Evolutionary conservation across 805 yeast species (phyloP), one percentile per base, ranked within the genome.

Genomic region (Sugiyamaella lignohabitans): DNA sequence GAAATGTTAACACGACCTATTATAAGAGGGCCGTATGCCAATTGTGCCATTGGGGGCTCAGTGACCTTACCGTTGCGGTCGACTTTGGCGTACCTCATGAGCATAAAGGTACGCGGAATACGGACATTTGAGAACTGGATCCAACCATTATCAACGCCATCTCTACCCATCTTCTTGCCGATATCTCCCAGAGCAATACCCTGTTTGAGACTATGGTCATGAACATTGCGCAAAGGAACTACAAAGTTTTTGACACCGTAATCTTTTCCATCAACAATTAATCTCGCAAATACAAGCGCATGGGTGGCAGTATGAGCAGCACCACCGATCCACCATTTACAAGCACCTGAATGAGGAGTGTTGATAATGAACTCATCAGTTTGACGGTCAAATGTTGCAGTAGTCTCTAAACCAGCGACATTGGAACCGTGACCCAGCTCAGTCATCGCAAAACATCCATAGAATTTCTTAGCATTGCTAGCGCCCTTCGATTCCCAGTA

Each of bases 301-400:
- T 89, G 96, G 22, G 88, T 87, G 4, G 96, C 87, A 17, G 95
- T 82, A 65, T 87, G 94, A 6, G 96, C 96, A 36, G 96, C 96
- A 58, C 97, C 97, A 42, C 97, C 97, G 59, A 88, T 88, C 97
- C 97, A 88, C 96, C 97, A 88, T 65, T 88, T 88, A 20, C 96
- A 88, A 38, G 97, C 96, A 34, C 94, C 88, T 46, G 84, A 65
- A 61, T 88, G 85, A 1, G 97, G 97, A 10, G 97, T 89, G 62
- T 86, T 76, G 59, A 89, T 79, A 46, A 75, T 62, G 60, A 89
- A 85, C 53, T 80, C 79, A 57, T 87, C 85, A 22, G 73, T 74
- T 16, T 67, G 68, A 16, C 70, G 68, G 63, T 87, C 82, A 63
- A 75, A 89, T 17, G 84, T 81, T 14, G 96, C 96, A 14, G 88